These are phyloP conservation scores for Leccinum variicolor DNA, from an alignment of 768 basidiomycete species.

Conservation along the genomic window DNA sequence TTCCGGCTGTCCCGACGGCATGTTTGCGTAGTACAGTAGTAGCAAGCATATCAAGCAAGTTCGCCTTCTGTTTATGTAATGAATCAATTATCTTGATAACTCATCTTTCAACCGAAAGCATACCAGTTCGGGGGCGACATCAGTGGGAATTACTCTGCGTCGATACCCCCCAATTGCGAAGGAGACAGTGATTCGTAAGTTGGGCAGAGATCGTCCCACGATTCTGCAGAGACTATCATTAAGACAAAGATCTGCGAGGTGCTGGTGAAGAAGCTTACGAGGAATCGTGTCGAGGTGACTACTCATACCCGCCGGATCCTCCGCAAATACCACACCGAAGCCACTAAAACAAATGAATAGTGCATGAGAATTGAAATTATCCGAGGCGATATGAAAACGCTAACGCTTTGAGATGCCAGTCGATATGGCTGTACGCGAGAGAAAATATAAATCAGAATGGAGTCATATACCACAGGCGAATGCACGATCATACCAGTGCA, in stretches of 20 bases:
- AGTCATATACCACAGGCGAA: background rate
- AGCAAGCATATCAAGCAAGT: no score
- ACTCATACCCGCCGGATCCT: conserved; percentile 17
- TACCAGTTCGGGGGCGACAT: no score
- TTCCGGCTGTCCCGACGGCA: no score
- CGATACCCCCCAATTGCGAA: conserved; percentile 20
- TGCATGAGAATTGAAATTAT: background rate
- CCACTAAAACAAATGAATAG: conserved; percentile 12
- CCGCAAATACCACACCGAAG: conserved; percentile 25
- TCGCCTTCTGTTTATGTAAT: no score
- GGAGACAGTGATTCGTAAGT: conserved; percentile 14
- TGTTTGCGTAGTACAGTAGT: no score
- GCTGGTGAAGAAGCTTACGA: conserved; percentile 3
- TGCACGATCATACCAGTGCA: conserved; percentile 29
- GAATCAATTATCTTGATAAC: conserved; percentile 12
- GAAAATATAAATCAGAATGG: no score
- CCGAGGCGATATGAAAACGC: background rate
- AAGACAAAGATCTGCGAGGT: background rate
- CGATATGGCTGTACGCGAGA: conserved; percentile 21
- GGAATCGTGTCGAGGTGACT: conserved; percentile 15
- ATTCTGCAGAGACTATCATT: conserved; percentile 5
- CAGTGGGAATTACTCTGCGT: conserved; percentile 1
- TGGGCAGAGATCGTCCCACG: conserved; percentile 29
- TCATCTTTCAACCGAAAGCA: no score
- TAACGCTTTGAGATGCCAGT: conserved; percentile 28